Conservation (phyloP, 768 basidiomycete species). For the Collybiopsis confluens region DNA sequence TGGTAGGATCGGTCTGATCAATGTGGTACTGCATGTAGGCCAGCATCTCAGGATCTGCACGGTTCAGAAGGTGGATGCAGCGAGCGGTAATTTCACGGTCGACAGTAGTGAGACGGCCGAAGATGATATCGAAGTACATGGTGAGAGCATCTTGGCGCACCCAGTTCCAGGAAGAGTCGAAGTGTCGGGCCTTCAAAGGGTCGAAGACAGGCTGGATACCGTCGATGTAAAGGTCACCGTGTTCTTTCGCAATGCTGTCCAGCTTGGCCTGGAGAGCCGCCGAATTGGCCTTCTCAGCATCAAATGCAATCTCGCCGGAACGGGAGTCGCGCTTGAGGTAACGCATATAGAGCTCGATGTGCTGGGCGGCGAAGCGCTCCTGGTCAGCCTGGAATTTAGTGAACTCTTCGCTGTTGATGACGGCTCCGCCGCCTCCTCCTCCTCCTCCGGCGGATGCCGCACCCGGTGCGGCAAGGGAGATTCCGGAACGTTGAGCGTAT, state of each 20-base stretch:
- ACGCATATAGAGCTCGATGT: slow-evolving; percentile 95
- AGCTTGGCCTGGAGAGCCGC: slow-evolving; percentile 76
- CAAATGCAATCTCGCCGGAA: slow-evolving; percentile 85
- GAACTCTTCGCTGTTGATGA: slow-evolving; percentile 98
- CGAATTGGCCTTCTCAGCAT: slow-evolving; percentile 76
- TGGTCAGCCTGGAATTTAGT: slow-evolving; percentile 94
- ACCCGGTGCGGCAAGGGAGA: slow-evolving; percentile 71
- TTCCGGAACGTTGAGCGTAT: slow-evolving; percentile 88
- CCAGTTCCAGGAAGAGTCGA: slow-evolving; percentile 99
- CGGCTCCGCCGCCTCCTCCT: slow-evolving; percentile 66
- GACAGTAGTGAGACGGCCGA: slow-evolving; percentile 88
- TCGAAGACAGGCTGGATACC: slow-evolving; percentile 96
- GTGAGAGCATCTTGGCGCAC: slow-evolving; percentile 92
- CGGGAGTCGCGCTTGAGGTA: slow-evolving; percentile 93
- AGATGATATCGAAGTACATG: slow-evolving; percentile 99
- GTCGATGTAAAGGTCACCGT: slow-evolving; percentile 89
- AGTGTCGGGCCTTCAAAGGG: slow-evolving; percentile 92
- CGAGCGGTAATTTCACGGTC: slow-evolving; percentile 96
- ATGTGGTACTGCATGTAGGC: slow-evolving; percentile 97
- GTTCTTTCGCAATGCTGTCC: slow-evolving; percentile 85
- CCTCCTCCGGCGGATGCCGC: slow-evolving; percentile 58
- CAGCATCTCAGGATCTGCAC: slow-evolving; percentile 88
- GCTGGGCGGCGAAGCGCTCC: slow-evolving; percentile 85
- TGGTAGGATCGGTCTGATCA: slow-evolving; percentile 70
- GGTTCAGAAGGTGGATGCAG: slow-evolving; percentile 96